Percentiles rank a stretch among this genome's conserved stretches.
These are phyloP conservation scores for Mucor ambiguus DNA, from an alignment of 371 early-diverging fungal genomes.

Conservation along the genomic window DNA sequence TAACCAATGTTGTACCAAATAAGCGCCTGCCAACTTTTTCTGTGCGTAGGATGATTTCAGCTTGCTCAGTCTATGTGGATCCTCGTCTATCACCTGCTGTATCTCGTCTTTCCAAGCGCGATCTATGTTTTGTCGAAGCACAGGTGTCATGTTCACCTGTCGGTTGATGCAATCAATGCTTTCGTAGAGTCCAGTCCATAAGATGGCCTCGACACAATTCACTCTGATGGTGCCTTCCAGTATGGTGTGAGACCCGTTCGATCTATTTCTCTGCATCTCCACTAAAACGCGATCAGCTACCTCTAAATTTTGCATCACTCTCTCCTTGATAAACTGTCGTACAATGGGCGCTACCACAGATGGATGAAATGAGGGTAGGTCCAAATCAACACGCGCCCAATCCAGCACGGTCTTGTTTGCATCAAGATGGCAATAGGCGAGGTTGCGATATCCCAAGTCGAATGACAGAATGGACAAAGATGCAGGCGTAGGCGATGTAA, in stretches of 20 bases:
- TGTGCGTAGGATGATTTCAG: background rate
- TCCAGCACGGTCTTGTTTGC: conserved; percentile 35
- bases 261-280: conserved; percentile 57
- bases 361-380: conserved; percentile 36
- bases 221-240: conserved; percentile 53
- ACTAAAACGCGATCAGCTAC: conserved; percentile 34
- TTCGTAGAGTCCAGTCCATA: conserved; percentile 45
- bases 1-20: conserved; percentile 47
- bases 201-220: conserved; percentile 58
- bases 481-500: background rate
- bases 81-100: background rate
- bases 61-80: background rate
- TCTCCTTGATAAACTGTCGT: conserved; percentile 23
- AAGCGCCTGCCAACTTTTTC: conserved; percentile 36
- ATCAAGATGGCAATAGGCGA: conserved; percentile 62
- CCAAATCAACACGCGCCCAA: conserved; percentile 50
- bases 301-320: conserved; percentile 9
- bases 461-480: conserved; percentile 60
- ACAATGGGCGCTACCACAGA: conserved; percentile 35
- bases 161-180: background rate
- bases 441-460: conserved; percentile 73
- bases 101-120: conserved; percentile 21
- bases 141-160: conserved; percentile 16
- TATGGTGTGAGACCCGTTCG: conserved; percentile 35
- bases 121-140: conserved; percentile 28